phyloP scores from a whole-genome alignment of 1,284 basidiomycete genomes.

The Ganoderma multipileum region DNA sequence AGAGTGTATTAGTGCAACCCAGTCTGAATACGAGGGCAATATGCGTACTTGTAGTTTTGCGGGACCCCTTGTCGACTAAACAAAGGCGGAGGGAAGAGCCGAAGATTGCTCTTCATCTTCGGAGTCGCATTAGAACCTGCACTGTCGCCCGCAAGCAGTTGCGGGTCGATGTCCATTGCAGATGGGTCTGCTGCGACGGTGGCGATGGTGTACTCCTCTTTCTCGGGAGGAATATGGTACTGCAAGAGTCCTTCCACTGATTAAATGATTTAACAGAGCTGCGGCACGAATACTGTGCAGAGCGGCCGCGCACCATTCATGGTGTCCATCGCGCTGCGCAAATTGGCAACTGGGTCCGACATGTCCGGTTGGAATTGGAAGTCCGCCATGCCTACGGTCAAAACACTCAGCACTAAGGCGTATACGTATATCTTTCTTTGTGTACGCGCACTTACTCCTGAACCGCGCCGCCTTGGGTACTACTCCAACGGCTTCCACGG shows the following conservation, averaged over 20 bases:
- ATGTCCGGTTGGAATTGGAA: conserved; percentile 85
- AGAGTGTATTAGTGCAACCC: background rate
- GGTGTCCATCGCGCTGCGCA: conserved; percentile 76
- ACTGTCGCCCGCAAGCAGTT: conserved; percentile 29
- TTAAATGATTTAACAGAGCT: background rate
- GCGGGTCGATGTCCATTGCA: conserved; percentile 47
- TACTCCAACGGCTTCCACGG: conserved; percentile 77
- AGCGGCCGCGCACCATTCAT: conserved; percentile 73
- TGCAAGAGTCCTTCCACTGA: conserved; percentile 76
- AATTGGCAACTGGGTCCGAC: conserved; percentile 70
- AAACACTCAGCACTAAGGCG: conserved; percentile 10
- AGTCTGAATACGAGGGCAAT: background rate
- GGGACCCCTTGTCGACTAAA: conserved; percentile 83
- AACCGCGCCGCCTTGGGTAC: conserved; percentile 88
- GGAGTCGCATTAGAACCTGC: background rate
- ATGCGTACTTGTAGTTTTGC: conserved; percentile 76
- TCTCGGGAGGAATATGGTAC: conserved; percentile 72
- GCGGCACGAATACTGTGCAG: background rate
- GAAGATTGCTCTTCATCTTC: conserved; percentile 56
- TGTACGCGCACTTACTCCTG: conserved; percentile 66
- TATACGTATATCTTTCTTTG: background rate
- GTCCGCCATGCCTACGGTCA: conserved; percentile 82
- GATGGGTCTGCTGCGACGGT: conserved; percentile 33
- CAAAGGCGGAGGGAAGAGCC: conserved; percentile 82
- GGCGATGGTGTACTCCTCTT: conserved; percentile 60